Conservation (phyloP, 2,329 filamentous ascomycete species). For the Neofusicoccum parvum region DNA sequence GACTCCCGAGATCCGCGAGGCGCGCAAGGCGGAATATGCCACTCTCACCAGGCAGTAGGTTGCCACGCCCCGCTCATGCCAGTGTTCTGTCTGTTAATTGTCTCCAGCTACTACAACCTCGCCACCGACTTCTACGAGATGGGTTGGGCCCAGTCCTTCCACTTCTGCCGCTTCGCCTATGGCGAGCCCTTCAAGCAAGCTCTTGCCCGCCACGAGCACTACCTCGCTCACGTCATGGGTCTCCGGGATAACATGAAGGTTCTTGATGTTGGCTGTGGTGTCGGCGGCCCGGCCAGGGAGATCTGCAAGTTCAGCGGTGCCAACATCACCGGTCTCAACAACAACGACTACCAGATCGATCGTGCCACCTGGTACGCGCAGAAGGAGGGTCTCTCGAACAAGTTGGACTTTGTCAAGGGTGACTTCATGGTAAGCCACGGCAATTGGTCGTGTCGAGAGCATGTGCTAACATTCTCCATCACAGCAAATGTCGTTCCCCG, state of each 20-base stretch:
- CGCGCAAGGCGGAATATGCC: conserved; percentile 84
- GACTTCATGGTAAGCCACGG: conserved; percentile 77
- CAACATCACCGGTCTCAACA: conserved; percentile 91
- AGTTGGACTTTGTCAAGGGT: conserved; percentile 87
- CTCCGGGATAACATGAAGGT: conserved; percentile 87
- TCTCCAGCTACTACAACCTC: conserved; percentile 84
- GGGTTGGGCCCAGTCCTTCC: conserved; percentile 94
- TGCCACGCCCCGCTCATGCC: neutral
- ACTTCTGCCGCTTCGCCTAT: conserved; percentile 91
- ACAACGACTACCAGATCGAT: conserved; percentile 99
- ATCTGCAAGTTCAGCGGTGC: conserved; percentile 94
- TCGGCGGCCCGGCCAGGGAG: conserved; percentile 91
- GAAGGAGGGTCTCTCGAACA: conserved; percentile 77
- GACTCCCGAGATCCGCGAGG: conserved; percentile 79
- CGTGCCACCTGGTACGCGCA: conserved; percentile 83
- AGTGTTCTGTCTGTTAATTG: conserved; percentile 33
- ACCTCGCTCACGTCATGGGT: conserved; percentile 86
- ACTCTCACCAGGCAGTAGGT: conserved; percentile 88
- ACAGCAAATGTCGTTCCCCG: conserved; percentile 90
- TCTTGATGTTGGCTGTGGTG: conserved; percentile 94
- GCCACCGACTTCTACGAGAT: conserved; percentile 97
- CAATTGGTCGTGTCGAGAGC: neutral
- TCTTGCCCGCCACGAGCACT: conserved; percentile 96
- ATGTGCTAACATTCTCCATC: neutral
- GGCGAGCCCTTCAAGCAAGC: conserved; percentile 88